Base-by-base conservation (phyloP, 2,329 filamentous ascomycete genomes). In the Aspergillus awamori region DNA sequence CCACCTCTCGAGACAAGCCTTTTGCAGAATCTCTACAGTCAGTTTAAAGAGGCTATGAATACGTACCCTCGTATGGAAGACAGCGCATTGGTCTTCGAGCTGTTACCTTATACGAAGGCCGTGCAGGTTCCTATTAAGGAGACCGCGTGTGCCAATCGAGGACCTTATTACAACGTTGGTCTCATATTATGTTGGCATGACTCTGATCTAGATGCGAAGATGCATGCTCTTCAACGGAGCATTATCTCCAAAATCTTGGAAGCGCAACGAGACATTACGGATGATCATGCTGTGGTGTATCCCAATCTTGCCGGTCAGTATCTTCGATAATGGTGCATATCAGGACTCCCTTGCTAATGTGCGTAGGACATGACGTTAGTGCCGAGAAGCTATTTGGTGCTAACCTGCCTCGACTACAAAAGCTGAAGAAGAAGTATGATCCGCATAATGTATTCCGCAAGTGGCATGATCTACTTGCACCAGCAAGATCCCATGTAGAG, bases 361-460 rank as follows among this genome's bases (percentile, higher is more conserved):
- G 6, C 3, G 11, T 10, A 63, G 61, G 58, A 11, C 61, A 63
- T n/a, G 54, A 59, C 13, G 24, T 56, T 15, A 48, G 56, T 8
- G 51, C 48, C 24, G 33, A 41, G 11, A 51, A 55, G 3, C 28
- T 63, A 10, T 55, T 60, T 7, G 58, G 58, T 4, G 28, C 48
- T 2, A 61, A 61, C 20, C 26, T 63, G 22, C 5, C 39, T 1
- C 51, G 63, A 8, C 58, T 67, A 4, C 28, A 56, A 5, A 28
- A 62, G 52, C 13, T 65, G 38, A 67, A 67, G 57, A 59, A 59
- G 49, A 41, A 41, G 49, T 65, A 63, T 49, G 65, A 67, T 58
- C 61, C 65, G 5, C 24, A 63, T 8, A 65, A 67, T 52, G 52
- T 64, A 11, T 67, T 67, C 41, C 53, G 59, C 24, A 62, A 61